These are phyloP conservation scores for Penicillium polonicum DNA, from an alignment of 2,329 filamentous ascomycete genomes.

Conservation along the genomic window DNA sequence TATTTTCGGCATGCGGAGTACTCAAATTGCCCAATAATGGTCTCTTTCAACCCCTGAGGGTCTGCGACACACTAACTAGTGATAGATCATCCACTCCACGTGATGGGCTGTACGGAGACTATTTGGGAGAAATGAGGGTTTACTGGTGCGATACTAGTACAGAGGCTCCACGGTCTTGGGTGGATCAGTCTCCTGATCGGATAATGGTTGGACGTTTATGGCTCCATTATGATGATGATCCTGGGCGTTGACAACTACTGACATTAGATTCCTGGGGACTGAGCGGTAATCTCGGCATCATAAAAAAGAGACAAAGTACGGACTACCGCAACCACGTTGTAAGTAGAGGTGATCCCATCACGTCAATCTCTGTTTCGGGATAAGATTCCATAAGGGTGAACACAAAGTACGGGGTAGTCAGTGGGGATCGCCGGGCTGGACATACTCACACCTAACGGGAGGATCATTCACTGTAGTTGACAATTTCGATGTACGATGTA, in stretches of 20 bases:
- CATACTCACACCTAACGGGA: neutral
- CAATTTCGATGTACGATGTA: conserved; percentile 20
- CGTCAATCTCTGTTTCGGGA: neutral
- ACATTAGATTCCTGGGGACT: neutral
- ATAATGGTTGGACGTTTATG: neutral
- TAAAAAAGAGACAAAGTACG: neutral
- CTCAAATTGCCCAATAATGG: neutral
- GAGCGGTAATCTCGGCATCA: conserved; percentile 1
- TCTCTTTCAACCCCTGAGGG: neutral
- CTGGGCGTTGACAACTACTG: neutral
- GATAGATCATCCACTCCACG: neutral
- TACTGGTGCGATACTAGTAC: neutral
- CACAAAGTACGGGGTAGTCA: neutral
- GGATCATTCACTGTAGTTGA: neutral
- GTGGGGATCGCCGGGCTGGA: neutral
- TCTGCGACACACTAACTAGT: conserved; percentile 6
- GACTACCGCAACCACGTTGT: neutral
- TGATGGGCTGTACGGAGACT: neutral
- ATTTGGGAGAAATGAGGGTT: neutral
- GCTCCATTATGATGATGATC: neutral
- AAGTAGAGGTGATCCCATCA: neutral
- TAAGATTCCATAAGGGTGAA: neutral
- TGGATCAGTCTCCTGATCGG: conserved; percentile 6
- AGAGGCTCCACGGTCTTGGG: neutral
- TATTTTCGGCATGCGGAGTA: neutral